phyloP scores from a whole-genome alignment of 768 basidiomycete species.

The Leccinum incarnatum region DNA sequence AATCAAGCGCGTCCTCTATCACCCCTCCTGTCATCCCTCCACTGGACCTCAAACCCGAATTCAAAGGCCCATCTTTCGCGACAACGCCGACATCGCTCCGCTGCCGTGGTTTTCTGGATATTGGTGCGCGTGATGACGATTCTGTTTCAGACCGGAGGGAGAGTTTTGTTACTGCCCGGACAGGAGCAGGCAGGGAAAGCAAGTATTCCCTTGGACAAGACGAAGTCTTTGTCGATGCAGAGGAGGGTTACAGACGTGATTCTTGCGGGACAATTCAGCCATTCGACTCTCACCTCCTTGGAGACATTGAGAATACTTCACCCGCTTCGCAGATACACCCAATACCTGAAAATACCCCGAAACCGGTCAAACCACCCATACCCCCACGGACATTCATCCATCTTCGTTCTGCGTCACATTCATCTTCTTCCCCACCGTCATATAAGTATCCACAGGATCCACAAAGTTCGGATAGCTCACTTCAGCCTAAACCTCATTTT shows the following conservation, averaged over 20 bases:
- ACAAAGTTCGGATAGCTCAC: constrained; percentile 19
- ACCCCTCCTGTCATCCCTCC: constrained; percentile 54
- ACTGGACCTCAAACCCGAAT: constrained; percentile 55
- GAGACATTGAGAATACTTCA: constrained; percentile 10
- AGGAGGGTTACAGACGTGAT: constrained; percentile 23
- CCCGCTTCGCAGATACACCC: neutral
- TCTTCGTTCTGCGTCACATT: constrained; percentile 16
- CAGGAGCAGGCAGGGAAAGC: constrained; percentile 29
- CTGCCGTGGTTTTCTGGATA: constrained; percentile 22
- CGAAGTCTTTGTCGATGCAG: constrained; percentile 28
- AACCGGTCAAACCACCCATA: constrained; percentile 19
- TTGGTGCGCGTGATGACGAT: constrained; percentile 36
- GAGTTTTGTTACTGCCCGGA: constrained; percentile 53
- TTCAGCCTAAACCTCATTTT: constrained; percentile 3
- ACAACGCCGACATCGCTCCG: constrained; percentile 27
- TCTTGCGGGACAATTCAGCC: constrained; percentile 23
- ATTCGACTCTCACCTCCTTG: constrained; percentile 18
- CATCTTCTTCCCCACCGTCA: constrained; percentile 27
- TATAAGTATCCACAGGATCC: constrained; percentile 19
- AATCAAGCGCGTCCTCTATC: constrained; percentile 40
- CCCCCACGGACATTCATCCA: constrained; percentile 16
- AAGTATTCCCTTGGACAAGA: constrained; percentile 30
- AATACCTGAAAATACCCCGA: constrained; percentile 3
- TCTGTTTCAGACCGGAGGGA: constrained; percentile 51
- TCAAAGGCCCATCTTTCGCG: constrained; percentile 37